Conservation (phyloP, 139 green algal species). For the Auxenochlorella pyrenoidosa region DNA sequence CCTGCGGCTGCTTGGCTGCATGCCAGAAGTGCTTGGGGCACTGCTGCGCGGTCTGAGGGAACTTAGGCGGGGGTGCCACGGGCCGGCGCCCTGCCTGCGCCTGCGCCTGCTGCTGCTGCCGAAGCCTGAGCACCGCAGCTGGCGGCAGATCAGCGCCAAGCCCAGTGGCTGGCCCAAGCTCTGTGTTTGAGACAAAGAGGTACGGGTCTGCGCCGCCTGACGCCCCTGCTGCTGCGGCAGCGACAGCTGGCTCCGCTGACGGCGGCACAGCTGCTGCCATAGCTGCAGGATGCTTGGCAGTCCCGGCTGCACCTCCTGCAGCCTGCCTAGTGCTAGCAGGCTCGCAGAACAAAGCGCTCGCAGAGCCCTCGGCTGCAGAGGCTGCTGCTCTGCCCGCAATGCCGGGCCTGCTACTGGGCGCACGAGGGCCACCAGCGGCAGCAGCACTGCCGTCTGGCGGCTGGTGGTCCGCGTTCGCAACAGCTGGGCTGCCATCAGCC, state of each 20-base stretch:
- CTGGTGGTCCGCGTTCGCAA: not conserved
- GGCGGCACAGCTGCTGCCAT: not conserved
- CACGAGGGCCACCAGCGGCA: not conserved
- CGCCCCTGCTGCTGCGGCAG: not conserved
- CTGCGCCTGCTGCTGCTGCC: not conserved
- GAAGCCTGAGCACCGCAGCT: not conserved
- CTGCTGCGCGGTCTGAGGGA: not conserved
- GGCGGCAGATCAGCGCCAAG: not conserved
- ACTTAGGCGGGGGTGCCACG: not conserved
- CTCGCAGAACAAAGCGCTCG: too few species aligned
- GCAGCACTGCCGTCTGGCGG: not conserved
- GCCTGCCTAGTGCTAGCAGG: not conserved
- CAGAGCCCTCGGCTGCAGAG: too few species aligned
- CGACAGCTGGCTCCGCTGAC: not conserved
- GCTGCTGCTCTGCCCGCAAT: not conserved
- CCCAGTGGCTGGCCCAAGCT: not conserved
- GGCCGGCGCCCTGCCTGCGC: not conserved
- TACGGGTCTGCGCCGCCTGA: not conserved
- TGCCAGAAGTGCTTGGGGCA: not conserved
- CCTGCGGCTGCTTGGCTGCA: not conserved
- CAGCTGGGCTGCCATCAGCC: not conserved
- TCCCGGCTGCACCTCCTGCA: not conserved
- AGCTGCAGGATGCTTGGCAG: not conserved
- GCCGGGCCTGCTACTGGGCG: not conserved
- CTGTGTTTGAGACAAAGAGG: constrained; percentile 1